Evolutionary conservation across 768 basidiomycete species (phyloP).

Genomic region (Lactarius pseudohatsudake): DNA sequence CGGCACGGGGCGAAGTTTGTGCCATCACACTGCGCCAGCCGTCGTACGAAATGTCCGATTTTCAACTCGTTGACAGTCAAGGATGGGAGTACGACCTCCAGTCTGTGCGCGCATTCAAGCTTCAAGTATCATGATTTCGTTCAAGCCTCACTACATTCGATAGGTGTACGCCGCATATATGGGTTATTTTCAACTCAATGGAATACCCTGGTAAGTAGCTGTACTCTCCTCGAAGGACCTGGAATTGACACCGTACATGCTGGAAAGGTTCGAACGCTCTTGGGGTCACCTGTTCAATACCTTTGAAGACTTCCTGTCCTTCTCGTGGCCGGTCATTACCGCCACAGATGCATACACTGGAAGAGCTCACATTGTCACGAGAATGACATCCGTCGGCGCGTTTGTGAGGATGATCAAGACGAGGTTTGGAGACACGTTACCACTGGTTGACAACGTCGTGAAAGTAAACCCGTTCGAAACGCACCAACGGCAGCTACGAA

Average conservation of each 20-base stretch:
- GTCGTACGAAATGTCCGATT: conserved; percentile 53
- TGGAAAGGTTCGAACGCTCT: conserved; percentile 67
- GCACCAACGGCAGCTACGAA: conserved; percentile 63
- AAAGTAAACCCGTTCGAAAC: conserved; percentile 69
- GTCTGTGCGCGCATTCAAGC: conserved; percentile 50
- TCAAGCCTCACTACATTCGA: neutral
- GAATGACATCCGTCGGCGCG: conserved; percentile 63
- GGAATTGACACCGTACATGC: conserved; percentile 2
- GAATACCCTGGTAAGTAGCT: conserved; percentile 57
- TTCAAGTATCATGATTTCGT: conserved; percentile 9
- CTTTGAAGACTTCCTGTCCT: conserved; percentile 76
- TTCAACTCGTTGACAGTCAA: conserved; percentile 68
- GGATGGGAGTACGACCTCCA: conserved; percentile 83
- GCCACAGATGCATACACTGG: conserved; percentile 73
- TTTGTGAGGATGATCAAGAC: conserved; percentile 88
- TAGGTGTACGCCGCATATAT: conserved; percentile 75
- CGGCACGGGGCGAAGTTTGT: neutral
- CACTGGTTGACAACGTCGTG: conserved; percentile 70
- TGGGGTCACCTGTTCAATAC: conserved; percentile 80
- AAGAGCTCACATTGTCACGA: conserved; percentile 77
- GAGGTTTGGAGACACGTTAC: conserved; percentile 77
- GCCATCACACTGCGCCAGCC: neutral
- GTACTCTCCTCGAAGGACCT: neutral
- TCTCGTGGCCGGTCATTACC: conserved; percentile 81
- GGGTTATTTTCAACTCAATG: conserved; percentile 71